Evolutionary conservation across 2,329 filamentous ascomycete species (phyloP), one percentile per base, ranked within the genome.

Genomic region (Exophiala xenobiotica): DNA sequence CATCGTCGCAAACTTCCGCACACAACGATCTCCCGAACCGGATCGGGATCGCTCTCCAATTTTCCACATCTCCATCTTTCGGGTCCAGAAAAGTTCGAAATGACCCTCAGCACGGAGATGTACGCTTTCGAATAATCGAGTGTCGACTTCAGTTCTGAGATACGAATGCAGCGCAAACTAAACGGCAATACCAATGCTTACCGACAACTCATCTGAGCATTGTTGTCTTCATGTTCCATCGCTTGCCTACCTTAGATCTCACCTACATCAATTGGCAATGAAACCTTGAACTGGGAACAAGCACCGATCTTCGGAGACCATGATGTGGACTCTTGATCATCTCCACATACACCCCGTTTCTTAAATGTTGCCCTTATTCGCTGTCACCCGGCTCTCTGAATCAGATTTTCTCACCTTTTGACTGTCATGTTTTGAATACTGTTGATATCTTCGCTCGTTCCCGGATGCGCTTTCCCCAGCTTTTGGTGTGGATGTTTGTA

Each of bases 81-180:
- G 5, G 9, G 12, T 14, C 5, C 12, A 33, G n/a, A 40, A 22
- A 40, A 40, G 18, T 40, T 23, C 14, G 38, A 12, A n/a, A 11
- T 40, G 19, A 40, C 19, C 38, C 16, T 14, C 38, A 40, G 19
- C 38, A 40, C 38, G 38, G 38, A 40, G 38, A 40, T 22, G 38
- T 3, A 40, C 38, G 38, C 38, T 40, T 39, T 39, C 31, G 5
- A 24, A 14, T 20, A 14, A 40, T 40, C 20, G 8, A 8, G 9
- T 38, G n/a, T 8, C 19, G 11, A 23, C 6, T n/a, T 33, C 29
- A 33, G 9, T 33, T 33, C 11, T 33, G 29, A 33, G 29, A 7
- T 33, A 12, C 29, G n/a, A n/a, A n/a, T n/a, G n/a, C n/a, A n/a
- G n/a, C n/a, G n/a, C n/a, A n/a, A n/a, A n/a, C n/a, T n/a, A n/a